Evolutionary conservation across 306 rosid genomes (phyloP).

Genomic region (Canavalia ensiformis): DNA sequence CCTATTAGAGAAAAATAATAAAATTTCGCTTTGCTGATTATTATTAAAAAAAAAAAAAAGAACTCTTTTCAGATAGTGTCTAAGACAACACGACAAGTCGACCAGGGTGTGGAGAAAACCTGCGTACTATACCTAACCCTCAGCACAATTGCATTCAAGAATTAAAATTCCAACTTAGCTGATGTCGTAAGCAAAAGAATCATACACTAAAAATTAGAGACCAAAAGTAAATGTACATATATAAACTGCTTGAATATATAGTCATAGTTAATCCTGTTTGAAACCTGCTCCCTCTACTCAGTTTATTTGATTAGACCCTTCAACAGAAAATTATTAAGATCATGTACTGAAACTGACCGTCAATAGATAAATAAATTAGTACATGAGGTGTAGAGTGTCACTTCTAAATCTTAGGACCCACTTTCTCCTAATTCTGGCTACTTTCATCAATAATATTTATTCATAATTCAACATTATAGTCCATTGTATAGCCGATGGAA

Average conservation of each 20-base stretch:
- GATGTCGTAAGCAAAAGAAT: not conserved
- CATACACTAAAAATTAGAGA: not conserved
- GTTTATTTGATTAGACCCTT: not conserved
- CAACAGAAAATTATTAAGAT: not conserved
- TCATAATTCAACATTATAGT: not conserved
- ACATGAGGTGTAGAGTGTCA: not conserved
- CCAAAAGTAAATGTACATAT: not conserved
- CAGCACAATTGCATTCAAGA: not conserved
- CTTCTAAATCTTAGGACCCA: not conserved
- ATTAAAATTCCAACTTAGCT: not conserved
- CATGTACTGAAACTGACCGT: not conserved
- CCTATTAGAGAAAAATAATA: no score
- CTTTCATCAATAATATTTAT: slow-evolving; percentile 5
- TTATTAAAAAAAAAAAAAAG: no score
- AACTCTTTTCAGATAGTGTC: not conserved
- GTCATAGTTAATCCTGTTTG: slow-evolving; percentile 1
- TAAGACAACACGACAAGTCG: not conserved
- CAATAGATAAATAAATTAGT: not conserved
- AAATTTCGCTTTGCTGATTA: no score
- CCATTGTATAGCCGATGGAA: not conserved
- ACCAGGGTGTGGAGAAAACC: not conserved
- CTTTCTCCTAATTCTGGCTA: not conserved
- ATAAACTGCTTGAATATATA: not conserved
- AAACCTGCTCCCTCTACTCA: slow-evolving; percentile 1
- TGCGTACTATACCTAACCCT: not conserved